Evolutionary conservation across 2,329 filamentous ascomycete genomes (phyloP).

Genomic region (Ceratocystis lukuohia): DNA sequence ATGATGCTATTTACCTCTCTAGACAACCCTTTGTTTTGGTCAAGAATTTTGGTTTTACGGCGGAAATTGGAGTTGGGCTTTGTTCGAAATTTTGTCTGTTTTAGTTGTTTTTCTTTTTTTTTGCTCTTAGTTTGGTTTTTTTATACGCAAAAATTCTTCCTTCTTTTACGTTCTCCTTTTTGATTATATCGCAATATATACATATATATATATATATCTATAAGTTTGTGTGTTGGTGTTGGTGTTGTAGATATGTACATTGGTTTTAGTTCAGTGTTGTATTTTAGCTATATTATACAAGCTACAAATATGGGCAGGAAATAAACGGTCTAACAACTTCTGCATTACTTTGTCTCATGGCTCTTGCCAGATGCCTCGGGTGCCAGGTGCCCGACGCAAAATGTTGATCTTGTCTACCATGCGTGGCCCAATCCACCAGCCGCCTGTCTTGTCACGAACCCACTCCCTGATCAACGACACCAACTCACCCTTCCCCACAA

Average conservation of each 20-base stretch:
- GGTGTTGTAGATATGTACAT: no score
- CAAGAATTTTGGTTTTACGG: slow-evolving; percentile 3
- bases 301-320: neutral
- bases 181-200: neutral
- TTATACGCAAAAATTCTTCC: neutral
- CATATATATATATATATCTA: neutral
- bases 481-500: slow-evolving; percentile 35
- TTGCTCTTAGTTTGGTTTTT: neutral
- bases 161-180: neutral
- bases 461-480: slow-evolving; percentile 30
- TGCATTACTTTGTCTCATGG: neutral
- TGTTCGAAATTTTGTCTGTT: no score
- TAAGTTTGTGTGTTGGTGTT: neutral
- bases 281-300: neutral
- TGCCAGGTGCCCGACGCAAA: slow-evolving; percentile 10
- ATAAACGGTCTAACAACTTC: no score
- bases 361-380: slow-evolving; percentile 11
- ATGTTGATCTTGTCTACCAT: slow-evolving; percentile 40
- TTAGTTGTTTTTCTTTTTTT: neutral
- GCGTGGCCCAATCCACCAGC: slow-evolving; percentile 51
- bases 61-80: slow-evolving; percentile 3
- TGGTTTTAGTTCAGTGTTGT: no score
- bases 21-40: neutral
- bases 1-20: neutral
- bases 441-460: slow-evolving; percentile 38